phyloP scores from a whole-genome alignment of 2,329 filamentous ascomycete species.

The Fragosphaeria purpurea region DNA sequence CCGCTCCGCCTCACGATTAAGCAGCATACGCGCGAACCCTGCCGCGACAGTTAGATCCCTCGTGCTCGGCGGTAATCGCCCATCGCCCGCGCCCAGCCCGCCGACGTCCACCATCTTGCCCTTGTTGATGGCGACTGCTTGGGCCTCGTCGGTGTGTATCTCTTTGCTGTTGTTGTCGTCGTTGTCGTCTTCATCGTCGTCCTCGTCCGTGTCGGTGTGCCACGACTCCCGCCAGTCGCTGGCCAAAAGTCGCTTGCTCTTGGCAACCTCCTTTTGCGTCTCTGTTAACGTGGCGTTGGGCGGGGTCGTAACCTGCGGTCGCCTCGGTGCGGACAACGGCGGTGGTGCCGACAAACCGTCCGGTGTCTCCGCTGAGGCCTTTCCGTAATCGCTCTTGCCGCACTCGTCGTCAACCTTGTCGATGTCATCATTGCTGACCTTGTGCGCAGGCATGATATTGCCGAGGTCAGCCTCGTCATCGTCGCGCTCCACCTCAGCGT shows the following conservation, averaged over 20 bases:
- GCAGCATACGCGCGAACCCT: too few species aligned
- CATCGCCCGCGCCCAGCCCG: neutral
- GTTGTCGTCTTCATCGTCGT: constrained; percentile 3
- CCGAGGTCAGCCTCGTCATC: constrained; percentile 12
- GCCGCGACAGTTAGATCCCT: too few species aligned
- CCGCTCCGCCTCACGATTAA: too few species aligned
- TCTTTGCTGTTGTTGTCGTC: constrained; percentile 1
- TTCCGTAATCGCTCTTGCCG: neutral
- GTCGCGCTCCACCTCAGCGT: constrained; percentile 48
- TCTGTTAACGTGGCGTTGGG: too few species aligned
- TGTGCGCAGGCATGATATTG: too few species aligned
- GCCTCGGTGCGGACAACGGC: constrained; percentile 3
- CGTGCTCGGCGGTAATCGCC: too few species aligned
- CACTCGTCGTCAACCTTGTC: neutral
- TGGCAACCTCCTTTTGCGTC: too few species aligned
- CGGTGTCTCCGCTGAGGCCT: neutral
- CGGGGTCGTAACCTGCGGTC: neutral
- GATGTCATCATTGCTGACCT: neutral
- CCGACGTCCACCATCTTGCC: constrained; percentile 2
- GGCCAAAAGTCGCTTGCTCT: neutral
- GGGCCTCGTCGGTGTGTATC: constrained; percentile 2
- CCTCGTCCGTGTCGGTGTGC: neutral
- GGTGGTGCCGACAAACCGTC: constrained; percentile 6
- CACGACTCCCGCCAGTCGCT: too few species aligned
- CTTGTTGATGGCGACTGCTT: constrained; percentile 1